Evolutionary conservation across 1,284 basidiomycete species (phyloP).

Genomic region (Nidula niveotomentosa): DNA sequence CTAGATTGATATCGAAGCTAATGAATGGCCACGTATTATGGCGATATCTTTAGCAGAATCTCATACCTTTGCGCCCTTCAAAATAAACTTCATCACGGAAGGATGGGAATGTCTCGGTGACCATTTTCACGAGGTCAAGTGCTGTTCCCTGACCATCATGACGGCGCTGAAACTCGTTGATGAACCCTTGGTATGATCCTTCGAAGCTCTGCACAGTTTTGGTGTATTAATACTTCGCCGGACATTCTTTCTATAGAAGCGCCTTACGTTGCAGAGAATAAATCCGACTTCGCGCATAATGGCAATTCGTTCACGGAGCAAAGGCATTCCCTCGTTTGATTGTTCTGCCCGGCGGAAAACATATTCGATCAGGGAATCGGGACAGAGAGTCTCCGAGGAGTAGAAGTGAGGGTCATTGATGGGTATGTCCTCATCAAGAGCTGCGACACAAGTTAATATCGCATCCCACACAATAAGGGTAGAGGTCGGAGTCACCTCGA

Average conservation of each 20-base stretch:
- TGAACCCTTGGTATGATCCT: slow-evolving; percentile 69
- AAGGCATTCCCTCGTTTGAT: slow-evolving; percentile 62
- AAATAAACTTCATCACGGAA: slow-evolving; percentile 71
- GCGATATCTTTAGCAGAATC: neutral
- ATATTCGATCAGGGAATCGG: slow-evolving; percentile 61
- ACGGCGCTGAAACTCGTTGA: slow-evolving; percentile 57
- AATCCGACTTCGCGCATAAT: slow-evolving; percentile 74
- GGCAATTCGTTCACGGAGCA: slow-evolving; percentile 65
- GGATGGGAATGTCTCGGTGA: slow-evolving; percentile 68
- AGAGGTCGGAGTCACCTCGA: slow-evolving; percentile 48
- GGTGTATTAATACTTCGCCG: slow-evolving; percentile 3
- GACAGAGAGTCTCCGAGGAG: slow-evolving; percentile 60
- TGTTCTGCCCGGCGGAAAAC: slow-evolving; percentile 63
- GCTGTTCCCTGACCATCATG: slow-evolving; percentile 58
- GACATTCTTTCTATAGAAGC: neutral
- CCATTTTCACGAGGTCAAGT: slow-evolving; percentile 69
- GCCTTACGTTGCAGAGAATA: slow-evolving; percentile 62
- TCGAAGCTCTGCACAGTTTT: slow-evolving; percentile 50
- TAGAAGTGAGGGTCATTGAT: slow-evolving; percentile 79
- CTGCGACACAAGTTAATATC: slow-evolving; percentile 21
- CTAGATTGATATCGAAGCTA: no score
- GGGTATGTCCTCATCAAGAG: slow-evolving; percentile 64
- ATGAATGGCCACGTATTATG: neutral
- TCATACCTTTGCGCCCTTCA: slow-evolving; percentile 56
- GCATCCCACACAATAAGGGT: slow-evolving; percentile 1